A percentile compares a stretch with the other conserved stretches of the same genome.
Conservation (phyloP, 176 grass and related monocot genomes). For the Cenchrus fungigraminus region DNA sequence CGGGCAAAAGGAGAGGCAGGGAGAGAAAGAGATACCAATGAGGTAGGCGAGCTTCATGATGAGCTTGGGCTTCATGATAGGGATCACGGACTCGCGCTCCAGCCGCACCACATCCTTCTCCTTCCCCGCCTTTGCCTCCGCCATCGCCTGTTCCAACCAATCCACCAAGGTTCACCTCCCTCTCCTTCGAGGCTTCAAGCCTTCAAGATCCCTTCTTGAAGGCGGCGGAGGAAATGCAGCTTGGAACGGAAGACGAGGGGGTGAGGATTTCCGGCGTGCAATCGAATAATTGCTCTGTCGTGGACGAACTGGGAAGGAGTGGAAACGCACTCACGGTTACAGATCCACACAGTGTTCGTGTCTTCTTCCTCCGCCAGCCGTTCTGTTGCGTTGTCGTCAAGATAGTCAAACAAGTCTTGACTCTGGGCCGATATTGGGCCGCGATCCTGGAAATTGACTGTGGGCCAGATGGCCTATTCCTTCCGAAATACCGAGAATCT, state of each 20-base stretch:
- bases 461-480: neutral
- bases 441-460: neutral
- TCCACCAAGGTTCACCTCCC: neutral
- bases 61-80: conserved; percentile 89
- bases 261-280: neutral
- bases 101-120: conserved; percentile 76
- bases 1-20: neutral
- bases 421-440: neutral
- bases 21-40: conserved; percentile 53
- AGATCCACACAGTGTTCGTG: conserved; percentile 40
- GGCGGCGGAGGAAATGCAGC: conserved; percentile 15
- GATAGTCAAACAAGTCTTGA: no score
- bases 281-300: conserved; percentile 30
- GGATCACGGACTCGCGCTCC: conserved; percentile 89
- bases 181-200: neutral
- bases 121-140: conserved; percentile 32
- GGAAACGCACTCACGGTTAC: conserved; percentile 51
- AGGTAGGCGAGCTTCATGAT: conserved; percentile 98
- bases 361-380: neutral
- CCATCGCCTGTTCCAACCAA: conserved; percentile 23
- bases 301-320: conserved; percentile 14
- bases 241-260: conserved; percentile 1
- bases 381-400: no score
- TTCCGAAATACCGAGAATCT: no score
- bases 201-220: conserved; percentile 19